Percentiles rank a stretch among this genome's conserved stretches.
These are phyloP conservation scores for Hyphopichia fennica DNA, from an alignment of 1,139 yeast species.

Conservation along the genomic window DNA sequence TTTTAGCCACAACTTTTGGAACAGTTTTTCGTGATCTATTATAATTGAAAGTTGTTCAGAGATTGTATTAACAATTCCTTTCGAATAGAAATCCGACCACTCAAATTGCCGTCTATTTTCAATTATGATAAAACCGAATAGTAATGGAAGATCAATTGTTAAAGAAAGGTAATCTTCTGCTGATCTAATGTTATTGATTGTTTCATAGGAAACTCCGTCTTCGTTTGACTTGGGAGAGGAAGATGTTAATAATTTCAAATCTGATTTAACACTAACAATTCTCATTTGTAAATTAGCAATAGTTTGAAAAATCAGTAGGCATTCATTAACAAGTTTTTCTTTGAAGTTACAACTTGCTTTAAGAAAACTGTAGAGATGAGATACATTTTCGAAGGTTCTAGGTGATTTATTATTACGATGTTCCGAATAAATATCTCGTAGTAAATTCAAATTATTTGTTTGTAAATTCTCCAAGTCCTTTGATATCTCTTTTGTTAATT, in stretches of 20 bases:
- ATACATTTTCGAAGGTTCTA: constrained; percentile 13
- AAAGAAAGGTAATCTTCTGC: constrained; percentile 49
- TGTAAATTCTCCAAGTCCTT: constrained; percentile 2
- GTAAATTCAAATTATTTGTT: neutral
- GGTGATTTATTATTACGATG: constrained; percentile 17
- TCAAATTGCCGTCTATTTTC: constrained; percentile 68
- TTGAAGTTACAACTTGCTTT: constrained; percentile 25
- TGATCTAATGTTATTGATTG: constrained; percentile 31
- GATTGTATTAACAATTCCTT: constrained; percentile 48
- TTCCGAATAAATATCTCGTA: constrained; percentile 13
- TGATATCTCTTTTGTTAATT: constrained; percentile 2
- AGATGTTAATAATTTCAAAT: constrained; percentile 22
- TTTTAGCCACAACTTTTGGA: constrained; percentile 63
- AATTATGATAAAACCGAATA: constrained; percentile 75
- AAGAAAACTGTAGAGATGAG: constrained; percentile 13
- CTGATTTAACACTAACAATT: constrained; percentile 35
- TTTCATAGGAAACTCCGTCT: constrained; percentile 17
- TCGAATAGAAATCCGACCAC: constrained; percentile 61
- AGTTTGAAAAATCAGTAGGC: constrained; percentile 26
- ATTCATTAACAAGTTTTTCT: constrained; percentile 20
- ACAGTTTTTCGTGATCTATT: constrained; percentile 56
- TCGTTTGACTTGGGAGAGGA: constrained; percentile 5
- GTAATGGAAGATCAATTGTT: constrained; percentile 73
- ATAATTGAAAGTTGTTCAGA: constrained; percentile 61
- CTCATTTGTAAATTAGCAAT: constrained; percentile 43